Evolutionary conservation across 2,329 filamentous ascomycete genomes (phyloP).

Genomic region (Sporothrix humicola): DNA sequence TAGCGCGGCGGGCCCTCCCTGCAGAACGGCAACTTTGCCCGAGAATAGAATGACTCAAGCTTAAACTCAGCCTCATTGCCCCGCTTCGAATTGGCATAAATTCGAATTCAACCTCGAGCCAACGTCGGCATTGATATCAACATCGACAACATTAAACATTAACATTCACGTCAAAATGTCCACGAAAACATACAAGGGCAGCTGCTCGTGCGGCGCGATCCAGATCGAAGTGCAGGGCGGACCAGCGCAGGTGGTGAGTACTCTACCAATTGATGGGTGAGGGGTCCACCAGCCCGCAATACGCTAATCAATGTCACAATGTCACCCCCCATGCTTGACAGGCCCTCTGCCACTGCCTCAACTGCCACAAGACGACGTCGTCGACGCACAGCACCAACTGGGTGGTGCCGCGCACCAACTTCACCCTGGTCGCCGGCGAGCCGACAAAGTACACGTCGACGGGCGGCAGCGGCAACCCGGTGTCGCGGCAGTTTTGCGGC

Average conservation of each 20-base stretch:
- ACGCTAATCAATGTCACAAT: too few relatives aligned
- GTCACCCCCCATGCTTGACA: background rate
- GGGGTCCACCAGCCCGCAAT: background rate
- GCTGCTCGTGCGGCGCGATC: conserved; percentile 20
- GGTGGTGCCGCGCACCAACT: conserved; percentile 11
- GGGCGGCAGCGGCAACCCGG: conserved; percentile 22
- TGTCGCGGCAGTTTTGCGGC: conserved; percentile 2
- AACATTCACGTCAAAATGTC: background rate
- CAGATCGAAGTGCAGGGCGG: conserved; percentile 7
- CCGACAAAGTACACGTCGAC: background rate
- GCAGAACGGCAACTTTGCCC: background rate
- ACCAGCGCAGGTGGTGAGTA: conserved; percentile 17
- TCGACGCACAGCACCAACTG: conserved; percentile 22
- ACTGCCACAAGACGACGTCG: conserved; percentile 25
- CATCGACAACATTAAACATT: background rate
- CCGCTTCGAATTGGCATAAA: too few relatives aligned
- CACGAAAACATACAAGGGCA: conserved; percentile 11
- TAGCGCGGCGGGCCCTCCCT: too few relatives aligned
- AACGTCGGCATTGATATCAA: background rate
- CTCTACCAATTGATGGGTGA: background rate
- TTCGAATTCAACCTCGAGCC: too few relatives aligned
- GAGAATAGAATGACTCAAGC: background rate
- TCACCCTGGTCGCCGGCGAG: background rate
- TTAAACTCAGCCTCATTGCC: background rate
- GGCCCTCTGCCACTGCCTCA: conserved; percentile 26